Conservation (phyloP, 129 eudicot genomes). For the Flaveria sonorensis region DNA sequence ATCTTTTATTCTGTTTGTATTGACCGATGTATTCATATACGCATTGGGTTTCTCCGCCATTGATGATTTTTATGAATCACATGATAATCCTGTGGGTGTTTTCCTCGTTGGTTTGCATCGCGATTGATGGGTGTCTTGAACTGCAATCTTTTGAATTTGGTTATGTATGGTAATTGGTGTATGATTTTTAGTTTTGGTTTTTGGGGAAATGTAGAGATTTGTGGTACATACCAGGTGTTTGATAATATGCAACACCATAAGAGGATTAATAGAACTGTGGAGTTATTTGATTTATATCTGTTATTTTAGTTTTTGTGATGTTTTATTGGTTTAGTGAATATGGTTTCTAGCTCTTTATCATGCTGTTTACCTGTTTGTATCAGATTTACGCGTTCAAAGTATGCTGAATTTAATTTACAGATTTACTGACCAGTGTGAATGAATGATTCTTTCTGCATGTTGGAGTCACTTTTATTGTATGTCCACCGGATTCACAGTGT, state of each 20-base stretch:
- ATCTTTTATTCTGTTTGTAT: conserved; percentile 23
- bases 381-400: not conserved
- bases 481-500: no score
- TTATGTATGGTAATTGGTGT: conserved; percentile 20
- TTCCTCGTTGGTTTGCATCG: conserved; percentile 11
- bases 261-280: not conserved
- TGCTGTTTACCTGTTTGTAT: not conserved
- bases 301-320: conserved; percentile 7
- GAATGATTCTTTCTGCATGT: no score
- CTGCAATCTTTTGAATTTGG: not conserved
- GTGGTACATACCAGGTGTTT: conserved; percentile 40
- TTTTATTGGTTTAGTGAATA: not conserved
- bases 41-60: conserved; percentile 29
- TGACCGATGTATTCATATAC: conserved; percentile 16
- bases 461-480: no score
- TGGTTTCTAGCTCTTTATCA: conserved; percentile 1
- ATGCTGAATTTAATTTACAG: not conserved
- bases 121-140: conserved; percentile 3
- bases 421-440: no score
- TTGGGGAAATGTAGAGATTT: conserved; percentile 15
- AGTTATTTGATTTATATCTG: not conserved
- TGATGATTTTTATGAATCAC: not conserved
- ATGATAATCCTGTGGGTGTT: conserved; percentile 7
- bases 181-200: not conserved
- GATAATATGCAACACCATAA: conserved; percentile 21